Percentiles rank a stretch among this genome's conserved stretches.
Evolutionary conservation across 75 land plant genomes (phyloP).

Genomic region (Cryptomeria japonica): DNA sequence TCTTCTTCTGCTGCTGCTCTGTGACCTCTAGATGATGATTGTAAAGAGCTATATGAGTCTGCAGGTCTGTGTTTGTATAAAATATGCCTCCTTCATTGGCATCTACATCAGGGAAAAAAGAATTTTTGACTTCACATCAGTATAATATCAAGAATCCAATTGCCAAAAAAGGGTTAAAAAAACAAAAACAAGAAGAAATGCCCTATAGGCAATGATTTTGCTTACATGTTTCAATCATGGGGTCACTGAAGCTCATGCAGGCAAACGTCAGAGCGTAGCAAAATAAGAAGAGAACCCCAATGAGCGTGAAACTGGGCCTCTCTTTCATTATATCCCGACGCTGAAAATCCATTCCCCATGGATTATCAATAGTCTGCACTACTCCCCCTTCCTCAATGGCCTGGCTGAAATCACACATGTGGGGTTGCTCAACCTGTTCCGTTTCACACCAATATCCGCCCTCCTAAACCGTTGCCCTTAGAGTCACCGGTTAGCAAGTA

Average conservation of each 20-base stretch:
- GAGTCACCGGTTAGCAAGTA: no score
- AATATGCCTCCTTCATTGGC: neutral
- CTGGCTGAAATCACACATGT: no score
- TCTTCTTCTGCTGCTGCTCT: slow-evolving; percentile 51
- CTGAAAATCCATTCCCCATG: neutral
- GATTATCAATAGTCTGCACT: neutral
- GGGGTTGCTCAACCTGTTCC: no score
- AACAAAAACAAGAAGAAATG: neutral
- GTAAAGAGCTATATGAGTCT: neutral
- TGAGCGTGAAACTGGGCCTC: neutral
- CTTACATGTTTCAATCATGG: neutral
- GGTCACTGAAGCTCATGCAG: neutral
- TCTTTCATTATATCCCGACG: neutral
- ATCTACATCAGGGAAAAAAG: neutral
- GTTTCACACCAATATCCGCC: no score
- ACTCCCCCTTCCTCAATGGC: neutral
- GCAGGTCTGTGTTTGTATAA: neutral
- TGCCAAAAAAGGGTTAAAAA: neutral
- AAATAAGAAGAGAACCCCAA: neutral
- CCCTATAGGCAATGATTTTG: neutral
- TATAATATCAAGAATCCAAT: neutral
- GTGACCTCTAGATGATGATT: slow-evolving; percentile 60
- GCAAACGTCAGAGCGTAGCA: neutral
- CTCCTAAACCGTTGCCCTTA: no score
- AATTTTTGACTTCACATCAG: neutral